Evolutionary conservation across 192 early-diverging fungal species (phyloP), one percentile per base, ranked within the genome.

Genomic region (Chytriomyces sp.): DNA sequence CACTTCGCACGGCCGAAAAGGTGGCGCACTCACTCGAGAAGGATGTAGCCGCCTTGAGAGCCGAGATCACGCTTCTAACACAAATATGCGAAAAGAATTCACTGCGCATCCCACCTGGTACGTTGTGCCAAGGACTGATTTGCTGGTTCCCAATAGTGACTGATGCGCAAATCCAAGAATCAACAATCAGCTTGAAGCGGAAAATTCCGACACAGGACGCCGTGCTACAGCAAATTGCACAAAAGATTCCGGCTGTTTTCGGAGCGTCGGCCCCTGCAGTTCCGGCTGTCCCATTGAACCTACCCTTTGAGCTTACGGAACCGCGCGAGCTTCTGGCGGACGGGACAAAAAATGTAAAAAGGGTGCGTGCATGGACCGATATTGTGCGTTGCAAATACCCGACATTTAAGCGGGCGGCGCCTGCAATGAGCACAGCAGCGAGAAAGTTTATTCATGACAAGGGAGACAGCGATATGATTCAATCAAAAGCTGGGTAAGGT

Each of bases 361-460:
- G 69, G 3, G 8, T 71, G 35, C 69, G 69, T n/a, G 69, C 69
- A 50, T 71, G 69, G 69, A 71, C 69, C 1, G 69, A 71, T 16
- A 43, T 71, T 53, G 10, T 71, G 20, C 28, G 69, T 10, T 47
- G 49, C 20, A 71, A 71, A 43, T 71, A 71, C 44, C 69, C 69
- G 8, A 71, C 69, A 16, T 71, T 71, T 24, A 71, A 59, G 50
- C n/a, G 69, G 44, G 57, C 69, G n/a, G 26, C 26, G 2, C 69
- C 69, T 6, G 47, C 69, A 57, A 71, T 71, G 69, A 71, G 69
- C 47, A 71, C 50, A 45, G 57, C 26, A 20, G 48, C 69, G 50
- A 71, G 45, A 26, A 50, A 71, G 24, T 71, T 71, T 68, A 68
- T 68, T 28, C 20, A 8, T n/a, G 10, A n/a, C 9, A 5, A 11